Evolutionary conservation across 75 land plant species (phyloP).

Genomic region (Cunninghamia lanceolata): DNA sequence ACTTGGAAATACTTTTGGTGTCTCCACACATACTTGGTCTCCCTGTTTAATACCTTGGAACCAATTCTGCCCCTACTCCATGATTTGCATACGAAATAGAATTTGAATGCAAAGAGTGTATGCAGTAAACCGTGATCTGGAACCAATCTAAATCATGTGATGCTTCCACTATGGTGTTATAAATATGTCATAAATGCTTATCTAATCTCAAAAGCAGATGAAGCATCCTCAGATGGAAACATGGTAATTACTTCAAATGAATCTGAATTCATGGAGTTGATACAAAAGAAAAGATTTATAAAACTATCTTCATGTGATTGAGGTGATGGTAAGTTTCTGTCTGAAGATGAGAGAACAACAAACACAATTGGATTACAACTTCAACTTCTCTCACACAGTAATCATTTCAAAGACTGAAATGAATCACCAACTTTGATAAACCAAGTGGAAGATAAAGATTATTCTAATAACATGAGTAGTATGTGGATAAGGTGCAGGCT

Average conservation of each 20-base stretch:
- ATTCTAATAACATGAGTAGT: too few relatives aligned
- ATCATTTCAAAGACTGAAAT: too few relatives aligned
- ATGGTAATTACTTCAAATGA: background rate
- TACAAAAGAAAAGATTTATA: background rate
- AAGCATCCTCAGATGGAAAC: slow-evolving; percentile 5
- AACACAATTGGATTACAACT: too few relatives aligned
- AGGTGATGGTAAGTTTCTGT: slow-evolving; percentile 6
- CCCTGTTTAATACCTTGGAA: too few relatives aligned
- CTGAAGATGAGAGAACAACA: background rate
- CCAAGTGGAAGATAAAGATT: too few relatives aligned
- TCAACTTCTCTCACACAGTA: too few relatives aligned
- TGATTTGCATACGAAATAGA: slow-evolving; percentile 63
- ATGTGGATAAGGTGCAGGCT: too few relatives aligned
- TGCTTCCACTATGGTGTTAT: slow-evolving; percentile 58
- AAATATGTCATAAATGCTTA: slow-evolving; percentile 55
- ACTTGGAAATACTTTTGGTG: too few relatives aligned
- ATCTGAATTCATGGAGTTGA: background rate
- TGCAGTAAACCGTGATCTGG: slow-evolving; percentile 72
- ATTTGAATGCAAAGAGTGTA: slow-evolving; percentile 59
- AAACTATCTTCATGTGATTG: background rate
- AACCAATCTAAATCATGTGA: slow-evolving; percentile 64
- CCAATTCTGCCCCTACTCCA: too few relatives aligned
- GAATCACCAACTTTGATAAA: too few relatives aligned
- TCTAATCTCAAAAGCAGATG: slow-evolving; percentile 25
- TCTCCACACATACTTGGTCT: too few relatives aligned